Conservation (phyloP, 2,329 filamentous ascomycete genomes). For the Alternaria brassicae region DNA sequence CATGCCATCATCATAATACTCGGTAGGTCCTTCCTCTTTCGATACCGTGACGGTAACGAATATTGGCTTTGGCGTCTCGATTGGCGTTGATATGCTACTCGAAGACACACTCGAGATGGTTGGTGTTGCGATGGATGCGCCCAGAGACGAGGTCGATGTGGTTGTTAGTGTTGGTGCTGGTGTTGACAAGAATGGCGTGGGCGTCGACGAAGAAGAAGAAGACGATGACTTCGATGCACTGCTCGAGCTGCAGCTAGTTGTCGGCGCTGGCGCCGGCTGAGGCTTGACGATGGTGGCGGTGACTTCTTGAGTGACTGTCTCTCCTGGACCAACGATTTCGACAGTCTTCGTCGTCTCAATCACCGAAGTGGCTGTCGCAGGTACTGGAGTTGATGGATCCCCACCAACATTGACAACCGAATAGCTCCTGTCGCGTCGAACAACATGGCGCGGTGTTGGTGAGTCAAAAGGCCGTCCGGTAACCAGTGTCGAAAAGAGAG, state of each 20-base stretch:
- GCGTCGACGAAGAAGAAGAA: constrained; percentile 7
- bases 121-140: constrained; percentile 12
- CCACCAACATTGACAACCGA: constrained; percentile 52
- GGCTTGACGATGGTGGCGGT: constrained; percentile 29
- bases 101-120: constrained; percentile 20
- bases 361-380: constrained; percentile 31
- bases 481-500: constrained; percentile 32
- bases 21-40: constrained; percentile 34
- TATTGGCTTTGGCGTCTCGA: constrained; percentile 30
- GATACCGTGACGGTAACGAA: constrained; percentile 43
- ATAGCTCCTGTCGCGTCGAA: constrained; percentile 44
- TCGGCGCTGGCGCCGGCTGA: constrained; percentile 17
- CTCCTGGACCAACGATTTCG: constrained; percentile 29
- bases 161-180: constrained; percentile 10
- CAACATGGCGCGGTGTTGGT: constrained; percentile 20
- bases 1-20: constrained; percentile 55
- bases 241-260: constrained; percentile 23
- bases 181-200: neutral
- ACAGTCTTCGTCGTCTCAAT: constrained; percentile 38
- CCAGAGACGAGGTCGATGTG: neutral
- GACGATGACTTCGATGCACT: constrained; percentile 14
- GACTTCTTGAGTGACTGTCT: constrained; percentile 35
- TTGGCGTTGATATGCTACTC: constrained; percentile 18
- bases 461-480: constrained; percentile 39
- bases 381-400: constrained; percentile 34